Evolutionary conservation across 1,139 yeast genomes (phyloP), one percentile per base, ranked within the genome.

Genomic region (Saccharomycopsis phalli): DNA sequence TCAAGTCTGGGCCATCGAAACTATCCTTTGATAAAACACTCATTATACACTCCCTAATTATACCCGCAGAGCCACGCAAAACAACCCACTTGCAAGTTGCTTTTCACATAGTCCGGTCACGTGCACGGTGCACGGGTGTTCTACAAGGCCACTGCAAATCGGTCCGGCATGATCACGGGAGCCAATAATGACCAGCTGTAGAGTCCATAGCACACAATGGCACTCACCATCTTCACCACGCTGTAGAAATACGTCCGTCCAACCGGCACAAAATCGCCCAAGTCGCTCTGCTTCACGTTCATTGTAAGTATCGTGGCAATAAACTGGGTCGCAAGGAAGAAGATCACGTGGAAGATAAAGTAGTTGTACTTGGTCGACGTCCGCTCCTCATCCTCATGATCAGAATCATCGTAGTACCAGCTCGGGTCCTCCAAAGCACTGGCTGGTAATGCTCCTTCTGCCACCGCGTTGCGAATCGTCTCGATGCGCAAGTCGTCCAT

Each of bases 241-340:
- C 95, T 78, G 47, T 93, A 81, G 57, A 91, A 91, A 59, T 88
- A 88, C 0, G 98, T 91, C 57, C 98, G 69, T 1, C 99, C 99
- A 4, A 93, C 98, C 0, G 98, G 98, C 5, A 87, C 80, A 56
- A 93, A 93, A 49, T 86, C 94, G 5, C 94, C 95, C 38, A 76
- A 71, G 47, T 80, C 81, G 51, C 84, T 94, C 51, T 80, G 78
- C 42, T 81, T 78, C 25, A 91, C 96, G 54, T 88, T 91, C 60
- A 87, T 83, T 0, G 98, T 93, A 46, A 93, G 68, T 48, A 93
- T 66, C 1, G 95, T 87, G 1, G 98, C 96, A 37, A 91, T 88
- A 74, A 94, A 93, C 59, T 91, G 98, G 1, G 98, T 91, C 1
- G 98, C 98, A 50, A 93, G 67, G 57, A 93, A 78, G 69, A 93